phyloP scores from a whole-genome alignment of 306 rosid genomes.

The Lathyrus tuberosus region DNA sequence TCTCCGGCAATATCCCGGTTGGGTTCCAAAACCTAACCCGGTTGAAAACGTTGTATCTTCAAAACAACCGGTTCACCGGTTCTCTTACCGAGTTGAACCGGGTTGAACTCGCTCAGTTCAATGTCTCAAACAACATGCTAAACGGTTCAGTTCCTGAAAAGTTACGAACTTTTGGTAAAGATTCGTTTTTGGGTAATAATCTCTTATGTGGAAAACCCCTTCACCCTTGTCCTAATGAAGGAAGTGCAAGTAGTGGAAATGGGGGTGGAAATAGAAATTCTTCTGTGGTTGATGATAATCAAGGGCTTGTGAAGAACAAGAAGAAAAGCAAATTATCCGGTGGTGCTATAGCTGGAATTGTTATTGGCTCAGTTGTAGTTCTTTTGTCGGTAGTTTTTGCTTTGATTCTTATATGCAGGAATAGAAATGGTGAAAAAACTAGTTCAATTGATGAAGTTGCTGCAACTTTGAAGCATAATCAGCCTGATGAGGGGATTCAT shows the following conservation, averaged over 20 bases:
- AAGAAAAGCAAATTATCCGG: constrained; percentile 53
- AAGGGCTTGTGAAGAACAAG: constrained; percentile 21
- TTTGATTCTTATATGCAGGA: constrained; percentile 52
- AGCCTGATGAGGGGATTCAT: constrained; percentile 36
- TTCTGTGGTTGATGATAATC: constrained; percentile 35
- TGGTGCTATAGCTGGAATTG: constrained; percentile 66
- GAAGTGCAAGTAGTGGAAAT: constrained; percentile 29
- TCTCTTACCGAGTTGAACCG: constrained; percentile 43
- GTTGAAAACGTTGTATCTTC: constrained; percentile 54
- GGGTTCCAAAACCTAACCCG: constrained; percentile 49
- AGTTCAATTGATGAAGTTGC: constrained; percentile 45
- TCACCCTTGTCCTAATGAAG: constrained; percentile 39
- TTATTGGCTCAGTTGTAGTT: constrained; percentile 54
- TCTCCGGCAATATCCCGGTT: constrained; percentile 52
- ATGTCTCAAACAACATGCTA: constrained; percentile 56
- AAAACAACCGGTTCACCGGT: constrained; percentile 54
- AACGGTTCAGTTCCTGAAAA: constrained; percentile 61
- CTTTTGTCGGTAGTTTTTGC: constrained; percentile 52
- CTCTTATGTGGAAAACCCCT: constrained; percentile 62
- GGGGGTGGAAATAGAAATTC: constrained; percentile 30
- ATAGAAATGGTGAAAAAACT: constrained; percentile 48
- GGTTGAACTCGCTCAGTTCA: constrained; percentile 50
- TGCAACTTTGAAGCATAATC: constrained; percentile 37
- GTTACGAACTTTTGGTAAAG: constrained; percentile 43
- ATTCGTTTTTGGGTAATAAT: constrained; percentile 59